These are phyloP conservation scores for Auricularia sp. DNA, from an alignment of 768 basidiomycete genomes.

Conservation along the genomic window DNA sequence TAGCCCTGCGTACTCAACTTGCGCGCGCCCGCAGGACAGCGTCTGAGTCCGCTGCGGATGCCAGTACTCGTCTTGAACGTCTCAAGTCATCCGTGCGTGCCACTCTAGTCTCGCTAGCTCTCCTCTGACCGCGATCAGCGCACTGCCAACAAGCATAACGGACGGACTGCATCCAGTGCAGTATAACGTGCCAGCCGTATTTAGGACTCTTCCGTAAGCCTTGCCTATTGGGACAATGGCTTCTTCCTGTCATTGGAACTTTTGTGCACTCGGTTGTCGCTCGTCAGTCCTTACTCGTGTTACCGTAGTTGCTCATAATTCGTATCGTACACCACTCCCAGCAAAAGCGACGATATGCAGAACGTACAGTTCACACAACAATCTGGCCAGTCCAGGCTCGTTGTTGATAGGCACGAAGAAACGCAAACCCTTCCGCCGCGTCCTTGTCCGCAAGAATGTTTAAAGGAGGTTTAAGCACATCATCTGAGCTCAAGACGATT, in stretches of 20 bases:
- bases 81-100: neutral
- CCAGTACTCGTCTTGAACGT: neutral
- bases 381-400: slow-evolving; percentile 11
- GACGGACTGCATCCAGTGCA: neutral
- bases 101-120: neutral
- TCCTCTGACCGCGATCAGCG: neutral
- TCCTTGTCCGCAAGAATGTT: slow-evolving; percentile 34
- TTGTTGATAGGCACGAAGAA: slow-evolving; percentile 38
- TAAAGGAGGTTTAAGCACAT: slow-evolving; percentile 37
- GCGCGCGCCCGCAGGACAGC: neutral
- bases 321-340: neutral
- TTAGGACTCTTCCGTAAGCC: neutral
- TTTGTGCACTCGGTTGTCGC: neutral
- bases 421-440: slow-evolving; percentile 37
- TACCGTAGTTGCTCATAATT: neutral
- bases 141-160: neutral
- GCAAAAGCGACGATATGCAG: too few species aligned
- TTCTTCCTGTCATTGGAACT: neutral
- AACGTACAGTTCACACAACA: too few species aligned
- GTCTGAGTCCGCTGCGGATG: neutral
- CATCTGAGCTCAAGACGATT: slow-evolving; percentile 34
- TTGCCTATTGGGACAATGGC: neutral
- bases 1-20: neutral
- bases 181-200: neutral
- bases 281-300: neutral